These are phyloP conservation scores for Moelleriella libera DNA, from an alignment of 2,329 filamentous ascomycete genomes.

Conservation along the genomic window DNA sequence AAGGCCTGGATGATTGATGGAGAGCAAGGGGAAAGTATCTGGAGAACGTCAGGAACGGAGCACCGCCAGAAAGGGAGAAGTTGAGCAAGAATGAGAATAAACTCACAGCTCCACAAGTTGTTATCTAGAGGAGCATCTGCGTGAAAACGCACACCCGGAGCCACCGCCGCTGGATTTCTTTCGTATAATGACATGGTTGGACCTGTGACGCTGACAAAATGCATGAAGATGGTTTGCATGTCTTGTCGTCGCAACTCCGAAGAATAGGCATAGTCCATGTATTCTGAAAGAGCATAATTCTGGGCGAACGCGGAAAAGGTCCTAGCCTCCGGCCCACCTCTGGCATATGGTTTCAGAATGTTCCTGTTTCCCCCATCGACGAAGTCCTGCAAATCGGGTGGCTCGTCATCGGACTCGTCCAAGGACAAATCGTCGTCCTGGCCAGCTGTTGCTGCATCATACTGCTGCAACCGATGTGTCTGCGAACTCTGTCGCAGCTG, in stretches of 20 bases:
- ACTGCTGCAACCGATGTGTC: background rate
- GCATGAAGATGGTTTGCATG: conserved; percentile 73
- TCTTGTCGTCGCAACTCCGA: conserved; percentile 69
- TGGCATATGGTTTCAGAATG: conserved; percentile 14
- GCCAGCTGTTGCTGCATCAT: background rate
- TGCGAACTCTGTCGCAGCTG: background rate
- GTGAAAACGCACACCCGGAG: conserved; percentile 39
- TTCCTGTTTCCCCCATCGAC: conserved; percentile 16
- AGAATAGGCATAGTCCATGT: conserved; percentile 48
- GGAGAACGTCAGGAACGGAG: background rate
- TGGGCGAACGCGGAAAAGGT: conserved; percentile 34
- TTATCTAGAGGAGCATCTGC: conserved; percentile 49
- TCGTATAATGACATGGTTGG: conserved; percentile 81
- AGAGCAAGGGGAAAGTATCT: conserved; percentile 72
- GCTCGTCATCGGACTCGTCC: conserved; percentile 48
- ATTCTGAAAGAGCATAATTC: conserved; percentile 44
- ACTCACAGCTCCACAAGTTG: conserved; percentile 49
- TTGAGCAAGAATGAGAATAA: background rate
- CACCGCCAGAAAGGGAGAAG: background rate
- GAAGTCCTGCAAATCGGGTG: conserved; percentile 13
- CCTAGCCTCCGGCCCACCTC: conserved; percentile 27
- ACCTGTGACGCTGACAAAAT: conserved; percentile 82
- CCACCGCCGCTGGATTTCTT: conserved; percentile 61
- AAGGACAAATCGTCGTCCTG: conserved; percentile 4
- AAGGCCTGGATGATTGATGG: conserved; percentile 72